Percentiles rank a stretch among this genome's conserved stretches.
Conservation (phyloP, 257 asterid genomes). For the Plantago elongata region DNA sequence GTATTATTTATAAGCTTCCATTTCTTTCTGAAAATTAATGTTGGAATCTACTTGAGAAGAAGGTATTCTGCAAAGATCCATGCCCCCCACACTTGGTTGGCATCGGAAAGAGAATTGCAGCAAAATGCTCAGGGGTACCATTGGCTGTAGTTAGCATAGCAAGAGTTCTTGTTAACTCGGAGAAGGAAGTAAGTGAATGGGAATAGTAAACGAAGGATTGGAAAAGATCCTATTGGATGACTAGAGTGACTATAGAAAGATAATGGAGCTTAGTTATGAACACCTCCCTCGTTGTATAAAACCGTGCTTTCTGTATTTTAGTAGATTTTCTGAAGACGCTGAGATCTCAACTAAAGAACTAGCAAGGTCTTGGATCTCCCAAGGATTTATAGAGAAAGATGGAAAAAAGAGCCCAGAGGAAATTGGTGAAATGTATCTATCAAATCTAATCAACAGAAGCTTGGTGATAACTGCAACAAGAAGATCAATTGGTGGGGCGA, state of each 20-base stretch:
- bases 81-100: not conserved
- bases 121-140: not conserved
- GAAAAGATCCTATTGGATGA: not conserved
- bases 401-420: not conserved
- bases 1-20: not conserved
- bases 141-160: not conserved
- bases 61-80: not conserved
- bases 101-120: constrained; percentile 7
- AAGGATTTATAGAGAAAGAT: constrained; percentile 1
- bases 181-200: not conserved
- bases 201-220: not conserved
- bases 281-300: not conserved
- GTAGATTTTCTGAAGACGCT: not conserved
- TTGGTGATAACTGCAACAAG: not conserved
- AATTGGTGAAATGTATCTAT: not conserved
- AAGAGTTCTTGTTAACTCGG: not conserved
- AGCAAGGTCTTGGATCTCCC: not conserved
- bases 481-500: not conserved
- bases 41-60: constrained; percentile 4
- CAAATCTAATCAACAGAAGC: constrained; percentile 1
- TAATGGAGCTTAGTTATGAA: not conserved
- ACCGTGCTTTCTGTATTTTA: constrained; percentile 7
- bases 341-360: not conserved
- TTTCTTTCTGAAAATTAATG: not conserved
- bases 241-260: not conserved